These are phyloP conservation scores for Viola pubescens DNA, from an alignment of 441 rosid genomes.

Conservation along the genomic window DNA sequence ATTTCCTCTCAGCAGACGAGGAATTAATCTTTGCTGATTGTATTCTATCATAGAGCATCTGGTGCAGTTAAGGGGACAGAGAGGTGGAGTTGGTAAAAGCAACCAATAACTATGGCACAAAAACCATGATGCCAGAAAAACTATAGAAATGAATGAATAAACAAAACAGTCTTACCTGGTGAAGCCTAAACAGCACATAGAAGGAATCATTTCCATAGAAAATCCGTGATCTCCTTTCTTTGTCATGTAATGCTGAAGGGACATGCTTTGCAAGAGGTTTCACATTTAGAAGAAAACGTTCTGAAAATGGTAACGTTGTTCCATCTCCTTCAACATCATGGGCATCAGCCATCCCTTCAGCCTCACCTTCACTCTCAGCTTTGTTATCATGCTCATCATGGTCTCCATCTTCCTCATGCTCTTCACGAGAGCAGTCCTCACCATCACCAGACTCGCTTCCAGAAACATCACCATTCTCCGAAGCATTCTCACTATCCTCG, in stretches of 20 bases:
- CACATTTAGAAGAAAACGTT: conserved; percentile 52
- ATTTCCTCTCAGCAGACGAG: conserved; percentile 78
- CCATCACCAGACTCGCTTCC: conserved; percentile 83
- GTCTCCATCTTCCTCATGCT: conserved; percentile 67
- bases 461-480: conserved; percentile 85
- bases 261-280: conserved; percentile 91
- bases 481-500: conserved; percentile 83
- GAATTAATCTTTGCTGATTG: conserved; percentile 88
- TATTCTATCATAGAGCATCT: conserved; percentile 87
- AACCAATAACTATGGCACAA: background rate
- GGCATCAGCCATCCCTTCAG: conserved; percentile 76
- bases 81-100: conserved; percentile 12
- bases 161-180: conserved; percentile 52
- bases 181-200: conserved; percentile 94
- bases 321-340: conserved; percentile 77
- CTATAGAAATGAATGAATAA: conserved; percentile 7
- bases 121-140: background rate
- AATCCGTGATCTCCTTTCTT: conserved; percentile 46
- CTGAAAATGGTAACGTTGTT: conserved; percentile 51
- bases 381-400: conserved; percentile 62
- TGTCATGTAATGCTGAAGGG: conserved; percentile 36
- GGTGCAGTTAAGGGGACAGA: conserved; percentile 17
- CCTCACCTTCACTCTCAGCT: conserved; percentile 97
- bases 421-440: conserved; percentile 75
- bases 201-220: conserved; percentile 97